Conservation (phyloP, 495 filamentous ascomycete species). For the Cenococcum geophilum region DNA sequence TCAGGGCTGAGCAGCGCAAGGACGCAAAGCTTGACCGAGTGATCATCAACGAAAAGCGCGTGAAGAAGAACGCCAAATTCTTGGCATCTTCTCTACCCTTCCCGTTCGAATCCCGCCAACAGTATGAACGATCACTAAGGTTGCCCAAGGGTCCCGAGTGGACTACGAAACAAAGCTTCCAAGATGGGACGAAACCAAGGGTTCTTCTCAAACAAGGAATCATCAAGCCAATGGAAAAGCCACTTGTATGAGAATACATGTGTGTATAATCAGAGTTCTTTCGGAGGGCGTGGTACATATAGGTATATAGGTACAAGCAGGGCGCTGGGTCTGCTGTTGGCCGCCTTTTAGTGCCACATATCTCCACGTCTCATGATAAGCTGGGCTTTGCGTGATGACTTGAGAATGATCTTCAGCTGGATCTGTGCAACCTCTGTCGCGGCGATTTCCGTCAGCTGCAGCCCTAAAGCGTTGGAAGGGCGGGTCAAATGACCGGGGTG, state of each 20-base stretch:
- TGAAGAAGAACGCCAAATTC: constrained; percentile 91
- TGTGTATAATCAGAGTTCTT: background rate
- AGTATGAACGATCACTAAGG: constrained; percentile 86
- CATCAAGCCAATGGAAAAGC: constrained; percentile 81
- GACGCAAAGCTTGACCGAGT: constrained; percentile 75
- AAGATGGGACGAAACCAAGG: constrained; percentile 81
- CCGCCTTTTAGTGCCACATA: background rate
- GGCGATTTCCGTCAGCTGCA: background rate
- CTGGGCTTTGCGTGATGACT: background rate
- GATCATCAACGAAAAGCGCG: constrained; percentile 86
- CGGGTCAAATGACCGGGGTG: background rate
- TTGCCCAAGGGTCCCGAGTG: constrained; percentile 90
- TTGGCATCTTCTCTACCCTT: constrained; percentile 75
- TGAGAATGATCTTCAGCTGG: background rate
- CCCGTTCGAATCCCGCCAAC: constrained; percentile 74
- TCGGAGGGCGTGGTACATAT: background rate
- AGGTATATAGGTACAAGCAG: background rate
- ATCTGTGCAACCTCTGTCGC: background rate
- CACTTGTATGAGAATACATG: constrained; percentile 45
- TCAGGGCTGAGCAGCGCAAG: constrained; percentile 68
- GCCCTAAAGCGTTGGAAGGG: background rate
- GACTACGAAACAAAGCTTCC: constrained; percentile 89
- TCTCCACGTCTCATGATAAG: background rate
- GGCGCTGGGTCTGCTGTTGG: background rate
- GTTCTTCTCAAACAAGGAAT: constrained; percentile 89